Base-by-base conservation (phyloP, 257 asterid species). In the Henckelia pumila region DNA sequence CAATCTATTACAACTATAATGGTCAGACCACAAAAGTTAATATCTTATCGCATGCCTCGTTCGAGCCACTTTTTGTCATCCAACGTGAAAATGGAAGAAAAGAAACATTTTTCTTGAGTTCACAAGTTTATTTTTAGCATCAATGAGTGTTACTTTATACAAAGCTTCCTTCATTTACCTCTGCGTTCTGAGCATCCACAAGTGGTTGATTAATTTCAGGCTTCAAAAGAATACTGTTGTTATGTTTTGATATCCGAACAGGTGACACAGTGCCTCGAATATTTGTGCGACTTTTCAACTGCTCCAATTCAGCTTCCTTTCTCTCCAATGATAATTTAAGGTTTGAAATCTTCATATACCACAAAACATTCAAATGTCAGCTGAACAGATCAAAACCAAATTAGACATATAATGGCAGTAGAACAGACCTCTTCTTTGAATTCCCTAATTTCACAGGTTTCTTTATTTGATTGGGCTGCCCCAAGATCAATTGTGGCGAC, bases 401-500 rank as follows among this genome's bases (percentile, higher is more conserved):
- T 8, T 53, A 63, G 66, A 77, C 22, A 67, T 61, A 77, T 56
- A 67, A 56, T n/a, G 17, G 32, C 56, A 63, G 64, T 71, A 67
- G 62, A 56, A 60, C 72, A 30, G 16, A 92, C 98, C 98, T 92
- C 96, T 0, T 89, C 96, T 78, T 86, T 92, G 66, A 77, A 80
- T 61, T 89, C 96, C 59, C 80, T 82, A 28, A 92, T 76, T 79
- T 89, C 96, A 67, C 87, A 76, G n/a, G 89, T 81, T 82, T 92
- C 98, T 79, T 84, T 89, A 67, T 86, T 92, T 30, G 96, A 85
- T 58, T 75, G 81, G 59, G 98, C 96, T 62, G 92, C 92, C 23
- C 98, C 98, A 62, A 92, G 86, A 66, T 92, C 84, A 61, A 89
- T 85, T n/a, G 96, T 81, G 20, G 95, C 91, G 61, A 92, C 98